Evolutionary conservation across 441 rosid species (phyloP), one percentile per base, ranked within the genome.

Genomic region (Viola pubescens): DNA sequence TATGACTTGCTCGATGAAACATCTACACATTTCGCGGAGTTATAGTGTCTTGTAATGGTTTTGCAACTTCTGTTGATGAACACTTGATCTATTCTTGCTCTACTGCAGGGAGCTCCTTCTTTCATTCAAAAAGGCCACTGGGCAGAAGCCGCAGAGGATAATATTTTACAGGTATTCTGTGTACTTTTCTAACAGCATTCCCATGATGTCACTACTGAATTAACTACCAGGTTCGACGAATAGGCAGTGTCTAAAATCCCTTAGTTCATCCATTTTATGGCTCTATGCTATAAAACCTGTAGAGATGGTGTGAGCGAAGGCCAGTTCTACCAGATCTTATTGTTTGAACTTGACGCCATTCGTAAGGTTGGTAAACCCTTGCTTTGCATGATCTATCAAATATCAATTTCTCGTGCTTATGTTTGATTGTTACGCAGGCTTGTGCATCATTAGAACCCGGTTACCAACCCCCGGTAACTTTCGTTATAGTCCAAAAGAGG

Each of bases 291-390:
- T n/a, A 46, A 46, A 8, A 9, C 48, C 8, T 8, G 4, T 73
- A 88, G 96, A 74, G 96, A 89, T 70, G 96, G 96, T 40, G 96
- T 88, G 49, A 88, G 94, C 39, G 96, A 88, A 79, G 96, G 96
- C 16, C 94, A 88, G 37, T 88, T 88, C 65, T 88, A 88, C 79
- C 96, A 88, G 77, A 86, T 84, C 68, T 68, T 88, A 63, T 81
- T 89, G 54, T 86, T 84, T 34, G 96, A 89, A 68, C 71, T 89
- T 50, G 94, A 89, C 72, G 96, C 96, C 7, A 89, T 89, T 37
- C 82, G 96, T 4, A 86, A 86, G 88, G 96, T 86, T 68, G 11
- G 48, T 46, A 8, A 5, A 46, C 48, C 11, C 10, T 5, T 46
- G 70, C 9, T 37, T 8, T 26, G 7, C 48, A 12, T 61, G 48